phyloP scores from a whole-genome alignment of 1,139 yeast species.

The Geotrichum macrosporum region DNA sequence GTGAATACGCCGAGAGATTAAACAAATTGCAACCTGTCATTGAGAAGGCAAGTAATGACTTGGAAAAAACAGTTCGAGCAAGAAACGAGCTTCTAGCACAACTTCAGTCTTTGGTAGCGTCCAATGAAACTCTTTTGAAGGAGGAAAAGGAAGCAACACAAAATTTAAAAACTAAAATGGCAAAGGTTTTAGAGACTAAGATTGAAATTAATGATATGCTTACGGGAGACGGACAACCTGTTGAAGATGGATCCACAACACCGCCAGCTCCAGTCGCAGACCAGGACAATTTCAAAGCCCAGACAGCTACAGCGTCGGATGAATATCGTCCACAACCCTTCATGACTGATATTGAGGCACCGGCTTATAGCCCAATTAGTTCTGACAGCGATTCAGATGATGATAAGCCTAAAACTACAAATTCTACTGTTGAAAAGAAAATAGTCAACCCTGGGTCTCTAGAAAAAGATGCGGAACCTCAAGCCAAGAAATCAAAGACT shows the following conservation, averaged over 20 bases:
- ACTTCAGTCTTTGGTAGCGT: slow-evolving; percentile 43
- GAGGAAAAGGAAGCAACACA: slow-evolving; percentile 46
- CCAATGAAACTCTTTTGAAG: slow-evolving; percentile 44
- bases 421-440: not conserved
- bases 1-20: slow-evolving; percentile 47
- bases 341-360: slow-evolving; percentile 37
- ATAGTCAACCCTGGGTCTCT: not conserved
- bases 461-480: slow-evolving; percentile 19
- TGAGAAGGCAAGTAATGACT: slow-evolving; percentile 23
- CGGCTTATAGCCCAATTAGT: slow-evolving; percentile 39
- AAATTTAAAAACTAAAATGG: slow-evolving; percentile 44
- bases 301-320: slow-evolving; percentile 16
- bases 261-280: slow-evolving; percentile 16
- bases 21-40: slow-evolving; percentile 22
- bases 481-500: slow-evolving; percentile 21
- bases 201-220: slow-evolving; percentile 47
- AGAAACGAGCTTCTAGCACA: slow-evolving; percentile 44
- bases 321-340: slow-evolving; percentile 23
- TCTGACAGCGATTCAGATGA: slow-evolving; percentile 32
- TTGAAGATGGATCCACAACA: slow-evolving; percentile 23
- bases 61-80: slow-evolving; percentile 42
- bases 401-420: slow-evolving; percentile 29
- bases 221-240: slow-evolving; percentile 33
- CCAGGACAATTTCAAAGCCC: slow-evolving; percentile 15
- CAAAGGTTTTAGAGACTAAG: slow-evolving; percentile 42